phyloP scores from a whole-genome alignment of 192 early-diverging fungal species.

The Podila minutissima region DNA sequence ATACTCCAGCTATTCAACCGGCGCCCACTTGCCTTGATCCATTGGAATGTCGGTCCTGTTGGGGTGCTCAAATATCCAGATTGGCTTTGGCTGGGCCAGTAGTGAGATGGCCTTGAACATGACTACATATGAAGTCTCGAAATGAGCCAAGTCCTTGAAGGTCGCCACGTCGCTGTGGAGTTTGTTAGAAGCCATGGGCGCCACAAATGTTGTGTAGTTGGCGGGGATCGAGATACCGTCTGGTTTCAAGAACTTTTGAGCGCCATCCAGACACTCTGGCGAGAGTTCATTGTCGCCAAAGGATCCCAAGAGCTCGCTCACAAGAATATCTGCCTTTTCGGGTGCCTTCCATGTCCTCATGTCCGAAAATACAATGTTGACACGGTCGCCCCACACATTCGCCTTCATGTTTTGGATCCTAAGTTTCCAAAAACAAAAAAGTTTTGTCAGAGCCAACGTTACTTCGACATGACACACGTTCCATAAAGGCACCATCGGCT shows the following conservation, averaged over 20 bases:
- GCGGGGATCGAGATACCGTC: conserved; percentile 93
- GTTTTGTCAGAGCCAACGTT: not conserved
- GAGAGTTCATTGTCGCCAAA: conserved; percentile 99
- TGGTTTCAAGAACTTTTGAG: conserved; percentile 78
- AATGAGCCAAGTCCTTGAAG: conserved; percentile 70
- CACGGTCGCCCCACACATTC: conserved; percentile 80
- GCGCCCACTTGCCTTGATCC: conserved; percentile 33
- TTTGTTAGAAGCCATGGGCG: conserved; percentile 89
- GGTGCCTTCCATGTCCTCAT: conserved; percentile 87
- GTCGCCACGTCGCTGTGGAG: conserved; percentile 79
- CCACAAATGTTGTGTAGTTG: conserved; percentile 83
- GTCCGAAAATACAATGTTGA: conserved; percentile 87
- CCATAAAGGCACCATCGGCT: conserved; percentile 17
- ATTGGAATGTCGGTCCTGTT: conserved; percentile 47
- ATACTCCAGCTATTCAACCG: not conserved
- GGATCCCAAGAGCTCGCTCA: conserved; percentile 96
- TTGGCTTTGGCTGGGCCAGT: conserved; percentile 71
- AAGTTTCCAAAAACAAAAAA: conserved; percentile 12
- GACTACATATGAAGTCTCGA: conserved; percentile 98
- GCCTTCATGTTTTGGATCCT: conserved; percentile 82
- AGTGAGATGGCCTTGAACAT: conserved; percentile 84
- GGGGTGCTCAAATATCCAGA: conserved; percentile 92
- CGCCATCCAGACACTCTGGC: conserved; percentile 97
- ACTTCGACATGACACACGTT: not conserved
- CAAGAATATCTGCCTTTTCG: conserved; percentile 88